These are phyloP conservation scores for Trichoderma citrinoviride DNA, from an alignment of 2,329 filamentous ascomycete genomes.

Conservation along the genomic window DNA sequence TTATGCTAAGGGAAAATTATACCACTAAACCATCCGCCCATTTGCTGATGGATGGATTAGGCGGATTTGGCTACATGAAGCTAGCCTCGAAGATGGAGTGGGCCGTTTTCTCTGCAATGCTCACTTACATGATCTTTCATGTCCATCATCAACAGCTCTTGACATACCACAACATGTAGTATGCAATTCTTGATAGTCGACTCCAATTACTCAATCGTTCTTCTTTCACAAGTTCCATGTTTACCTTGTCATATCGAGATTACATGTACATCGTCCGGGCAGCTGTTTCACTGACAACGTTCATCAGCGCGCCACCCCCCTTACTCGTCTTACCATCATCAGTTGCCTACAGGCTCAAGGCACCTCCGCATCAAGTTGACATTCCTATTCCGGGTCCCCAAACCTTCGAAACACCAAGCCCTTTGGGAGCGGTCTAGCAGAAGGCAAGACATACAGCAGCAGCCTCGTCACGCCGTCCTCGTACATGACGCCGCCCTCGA, in stretches of 20 bases:
- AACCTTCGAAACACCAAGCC: background rate
- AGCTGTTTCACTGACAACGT: too few relatives aligned
- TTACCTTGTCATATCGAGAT: too few relatives aligned
- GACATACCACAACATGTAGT: too few relatives aligned
- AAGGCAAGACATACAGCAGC: background rate
- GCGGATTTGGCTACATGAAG: background rate
- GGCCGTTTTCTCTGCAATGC: background rate
- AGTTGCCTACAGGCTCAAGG: too few relatives aligned
- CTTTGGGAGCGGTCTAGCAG: background rate
- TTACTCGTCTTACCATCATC: too few relatives aligned
- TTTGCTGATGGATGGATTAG: background rate
- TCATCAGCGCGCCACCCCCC: too few relatives aligned
- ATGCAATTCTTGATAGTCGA: too few relatives aligned
- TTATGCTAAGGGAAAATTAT: constrained; percentile 25
- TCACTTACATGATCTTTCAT: background rate
- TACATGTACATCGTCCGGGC: too few relatives aligned
- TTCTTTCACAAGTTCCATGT: too few relatives aligned
- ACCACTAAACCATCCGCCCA: constrained; percentile 25
- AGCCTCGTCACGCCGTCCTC: background rate
- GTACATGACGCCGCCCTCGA: background rate
- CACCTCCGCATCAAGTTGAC: too few relatives aligned
- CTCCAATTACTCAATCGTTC: too few relatives aligned
- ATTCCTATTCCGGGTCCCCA: background rate
- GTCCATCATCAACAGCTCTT: too few relatives aligned
- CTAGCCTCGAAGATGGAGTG: background rate